Evolutionary conservation across 305 asterid genomes (phyloP).

Genomic region (Solanum aculeatissimum): DNA sequence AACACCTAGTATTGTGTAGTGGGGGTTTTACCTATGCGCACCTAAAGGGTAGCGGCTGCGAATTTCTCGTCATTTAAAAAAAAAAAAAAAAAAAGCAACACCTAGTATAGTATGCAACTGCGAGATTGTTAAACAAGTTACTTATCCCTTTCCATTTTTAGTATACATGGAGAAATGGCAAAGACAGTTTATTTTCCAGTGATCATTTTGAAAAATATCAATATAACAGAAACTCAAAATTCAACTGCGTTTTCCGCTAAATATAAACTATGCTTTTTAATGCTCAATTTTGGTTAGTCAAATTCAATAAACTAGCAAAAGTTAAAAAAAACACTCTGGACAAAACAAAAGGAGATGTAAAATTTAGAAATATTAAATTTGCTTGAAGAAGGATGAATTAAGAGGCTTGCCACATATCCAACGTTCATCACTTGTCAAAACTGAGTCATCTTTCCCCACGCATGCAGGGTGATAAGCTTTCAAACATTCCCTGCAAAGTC

Average conservation of each 20-base stretch:
- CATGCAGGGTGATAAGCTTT: conserved; percentile 72
- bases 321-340: not conserved
- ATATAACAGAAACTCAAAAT: not conserved
- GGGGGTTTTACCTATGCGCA: too few relatives aligned
- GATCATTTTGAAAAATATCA: not conserved
- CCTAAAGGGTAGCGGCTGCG: too few relatives aligned
- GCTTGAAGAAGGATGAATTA: not conserved
- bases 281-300: not conserved
- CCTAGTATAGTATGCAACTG: not conserved
- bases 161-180: not conserved
- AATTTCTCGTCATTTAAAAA: too few relatives aligned
- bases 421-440: conserved; percentile 18
- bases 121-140: not conserved
- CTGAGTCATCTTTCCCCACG: conserved; percentile 36
- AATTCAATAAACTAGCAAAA: not conserved
- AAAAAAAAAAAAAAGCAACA: not conserved
- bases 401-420: conserved; percentile 67
- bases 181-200: not conserved
- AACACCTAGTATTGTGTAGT: not conserved
- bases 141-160: not conserved
- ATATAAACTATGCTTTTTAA: not conserved
- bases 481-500: conserved; percentile 52
- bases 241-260: not conserved
- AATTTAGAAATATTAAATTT: not conserved
- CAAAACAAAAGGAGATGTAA: not conserved